Conservation (phyloP, 1,139 yeast genomes). For the Arxiozyma slooffiae region DNA sequence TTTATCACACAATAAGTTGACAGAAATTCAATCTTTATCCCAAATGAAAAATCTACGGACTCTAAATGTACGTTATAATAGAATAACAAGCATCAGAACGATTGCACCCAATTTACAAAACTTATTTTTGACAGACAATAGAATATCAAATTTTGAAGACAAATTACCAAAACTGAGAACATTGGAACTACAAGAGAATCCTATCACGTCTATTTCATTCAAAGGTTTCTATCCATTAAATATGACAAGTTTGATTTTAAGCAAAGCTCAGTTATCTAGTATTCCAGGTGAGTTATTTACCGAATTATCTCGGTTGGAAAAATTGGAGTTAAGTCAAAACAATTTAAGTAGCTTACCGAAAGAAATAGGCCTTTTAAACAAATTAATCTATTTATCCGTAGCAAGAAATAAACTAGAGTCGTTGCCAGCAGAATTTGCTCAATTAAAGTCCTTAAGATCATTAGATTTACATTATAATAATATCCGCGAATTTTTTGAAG, state of each 20-base stretch:
- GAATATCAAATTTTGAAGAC: constrained; percentile 61
- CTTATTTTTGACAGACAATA: constrained; percentile 66
- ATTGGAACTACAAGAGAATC: constrained; percentile 58
- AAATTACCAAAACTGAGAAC: constrained; percentile 48
- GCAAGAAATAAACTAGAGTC: constrained; percentile 66
- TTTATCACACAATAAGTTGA: constrained; percentile 62
- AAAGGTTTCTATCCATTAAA: constrained; percentile 47
- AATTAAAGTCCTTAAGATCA: constrained; percentile 49
- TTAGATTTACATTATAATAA: constrained; percentile 85
- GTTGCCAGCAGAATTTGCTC: constrained; percentile 61
- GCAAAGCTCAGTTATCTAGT: constrained; percentile 72
- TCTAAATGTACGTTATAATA: constrained; percentile 70
- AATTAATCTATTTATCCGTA: constrained; percentile 56
- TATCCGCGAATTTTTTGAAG: constrained; percentile 58
- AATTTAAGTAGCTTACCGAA: constrained; percentile 71
- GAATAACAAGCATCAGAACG: constrained; percentile 54
- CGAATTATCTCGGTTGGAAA: constrained; percentile 59
- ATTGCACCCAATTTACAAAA: constrained; percentile 60
- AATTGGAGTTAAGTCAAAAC: constrained; percentile 68
- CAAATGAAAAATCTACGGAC: constrained; percentile 52
- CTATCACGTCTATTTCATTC: constrained; percentile 66
- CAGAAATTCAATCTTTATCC: constrained; percentile 39
- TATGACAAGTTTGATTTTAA: constrained; percentile 63
- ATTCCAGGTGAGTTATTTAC: constrained; percentile 57
- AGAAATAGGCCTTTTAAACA: constrained; percentile 51